Base-by-base conservation (phyloP, 352 stramenopile species). In the Hyaloperonospora brassicae region DNA sequence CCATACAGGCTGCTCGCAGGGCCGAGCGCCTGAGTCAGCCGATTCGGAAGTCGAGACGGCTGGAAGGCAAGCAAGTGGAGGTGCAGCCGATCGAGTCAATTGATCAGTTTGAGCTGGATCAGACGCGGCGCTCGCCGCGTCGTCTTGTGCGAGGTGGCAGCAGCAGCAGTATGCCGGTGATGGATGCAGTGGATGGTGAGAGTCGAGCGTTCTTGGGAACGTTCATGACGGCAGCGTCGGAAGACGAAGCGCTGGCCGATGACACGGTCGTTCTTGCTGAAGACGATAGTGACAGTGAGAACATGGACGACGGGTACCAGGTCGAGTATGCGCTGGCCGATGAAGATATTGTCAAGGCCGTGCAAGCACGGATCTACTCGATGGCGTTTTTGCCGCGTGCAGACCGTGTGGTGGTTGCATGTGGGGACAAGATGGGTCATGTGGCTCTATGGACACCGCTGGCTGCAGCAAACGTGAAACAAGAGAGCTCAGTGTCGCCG, bases 341-440 rank as follows among this genome's bases (percentile, higher is more conserved):
- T 14, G 44, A 62, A 0, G 84, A 92, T 66, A 68, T 95, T 3
- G 71, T 77, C 36, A 94, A 95, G 59, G 78, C 82, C 1, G 59
- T 73, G 13, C 66, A 81, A 13, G 73, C 87, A 49, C 76, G 86
- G 34, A 72, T 95, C 27, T 94, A 89, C 45, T 79, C 80, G 4
- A 60, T 95, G 24, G 75, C 72, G 14, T 86, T 94, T 64, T 81
- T 89, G 38, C 82, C 82, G 6, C 76, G 76, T 35, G 49, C 58
- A 1, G 73, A 87, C 55, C 65, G 77, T 27, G 50, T 89, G 2
- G 54, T 95, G 2, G 65, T 91, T 2, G 79, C 72, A 0, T 72
- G 65, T 46, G 84, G 79, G 30, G 83, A 95, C 65, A 92, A 89
- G 61, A 58, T 76, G 23, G 86, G 84, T 17, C 68, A 92, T 59